Evolutionary conservation across 164 flowering plant species (phyloP), one percentile per base, ranked within the genome.

Genomic region (Vitis riparia): DNA sequence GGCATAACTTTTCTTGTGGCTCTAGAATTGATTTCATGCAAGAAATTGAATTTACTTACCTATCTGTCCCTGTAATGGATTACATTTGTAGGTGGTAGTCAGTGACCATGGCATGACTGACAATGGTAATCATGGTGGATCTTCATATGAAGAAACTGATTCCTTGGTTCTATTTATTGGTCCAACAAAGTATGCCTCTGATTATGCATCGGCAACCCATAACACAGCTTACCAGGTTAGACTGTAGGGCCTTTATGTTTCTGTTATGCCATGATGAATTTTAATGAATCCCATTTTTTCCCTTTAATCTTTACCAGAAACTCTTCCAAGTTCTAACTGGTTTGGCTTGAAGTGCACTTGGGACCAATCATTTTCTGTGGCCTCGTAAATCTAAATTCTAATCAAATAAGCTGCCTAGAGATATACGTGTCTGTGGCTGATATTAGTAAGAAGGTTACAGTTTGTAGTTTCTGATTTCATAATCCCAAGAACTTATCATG

Each of bases 91-190:
- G 99, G 55, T 95, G 76, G 81, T 95, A 50, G 92, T 89, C 61
- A 95, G 99, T 71, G 98, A 95, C 79, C 99, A 95, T 86, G 99
- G 99, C 72, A 95, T 93, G 99, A 93, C 94, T 67, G 88, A 85
- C 23, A 84, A 68, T 79, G 99, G 99, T 51, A 95, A 95, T 79
- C 99, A 95, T 82, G 98, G 99, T 55, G 99, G 99, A 8, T 93
- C 98, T 63, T 88, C 98, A 66, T 88, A 77, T 80, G 97, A 93
- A 85, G 99, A 95, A 82, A 86, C 92, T 55, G 99, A 95, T 69
- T 87, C 99, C 48, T 71, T 95, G 70, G 92, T 85, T 69, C 84
- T 95, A 59, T 86, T 95, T 76, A 63, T 91, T 73, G 90, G 93
- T 65, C 72, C 78, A 32, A 65, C 66, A 44, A 76, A 73, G 64